Evolutionary conservation across 2,329 filamentous ascomycete genomes (phyloP).

Genomic region (Orbilia ellipsospora): DNA sequence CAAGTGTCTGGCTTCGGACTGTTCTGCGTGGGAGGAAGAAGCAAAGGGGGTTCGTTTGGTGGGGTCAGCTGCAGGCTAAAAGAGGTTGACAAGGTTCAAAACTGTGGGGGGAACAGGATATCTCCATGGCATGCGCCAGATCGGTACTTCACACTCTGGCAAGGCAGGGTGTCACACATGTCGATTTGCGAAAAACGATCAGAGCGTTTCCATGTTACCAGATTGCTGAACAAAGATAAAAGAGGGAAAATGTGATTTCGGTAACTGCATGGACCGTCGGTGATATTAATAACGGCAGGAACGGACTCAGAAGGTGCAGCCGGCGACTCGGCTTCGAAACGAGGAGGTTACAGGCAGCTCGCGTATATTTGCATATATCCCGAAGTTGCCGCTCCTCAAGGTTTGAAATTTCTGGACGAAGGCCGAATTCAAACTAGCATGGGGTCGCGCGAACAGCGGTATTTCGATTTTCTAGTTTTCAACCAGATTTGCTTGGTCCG

Average conservation of each 20-base stretch:
- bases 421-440: conserved; percentile 18
- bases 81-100: conserved; percentile 32
- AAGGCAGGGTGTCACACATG: conserved; percentile 7
- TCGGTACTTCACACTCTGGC: conserved; percentile 9
- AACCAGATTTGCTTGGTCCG: background rate
- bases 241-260: background rate
- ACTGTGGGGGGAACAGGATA: conserved; percentile 44
- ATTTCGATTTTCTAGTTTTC: background rate
- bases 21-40: conserved; percentile 53
- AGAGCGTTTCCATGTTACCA: conserved; percentile 8
- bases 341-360: conserved; percentile 29
- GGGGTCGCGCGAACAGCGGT: conserved; percentile 35
- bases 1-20: conserved; percentile 49
- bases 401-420: conserved; percentile 25
- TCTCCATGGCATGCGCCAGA: conserved; percentile 33
- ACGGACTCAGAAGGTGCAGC: conserved; percentile 42
- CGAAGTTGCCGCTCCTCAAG: conserved; percentile 43
- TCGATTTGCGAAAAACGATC: conserved; percentile 44
- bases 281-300: conserved; percentile 28
- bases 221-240: background rate
- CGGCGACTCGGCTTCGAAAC: conserved; percentile 47
- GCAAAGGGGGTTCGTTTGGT: conserved; percentile 35
- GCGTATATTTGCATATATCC: conserved; percentile 51
- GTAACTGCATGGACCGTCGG: conserved; percentile 5
- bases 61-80: conserved; percentile 55